Evolutionary conservation across 2,329 filamentous ascomycete genomes (phyloP).

Genomic region (Sporothrix humicola): DNA sequence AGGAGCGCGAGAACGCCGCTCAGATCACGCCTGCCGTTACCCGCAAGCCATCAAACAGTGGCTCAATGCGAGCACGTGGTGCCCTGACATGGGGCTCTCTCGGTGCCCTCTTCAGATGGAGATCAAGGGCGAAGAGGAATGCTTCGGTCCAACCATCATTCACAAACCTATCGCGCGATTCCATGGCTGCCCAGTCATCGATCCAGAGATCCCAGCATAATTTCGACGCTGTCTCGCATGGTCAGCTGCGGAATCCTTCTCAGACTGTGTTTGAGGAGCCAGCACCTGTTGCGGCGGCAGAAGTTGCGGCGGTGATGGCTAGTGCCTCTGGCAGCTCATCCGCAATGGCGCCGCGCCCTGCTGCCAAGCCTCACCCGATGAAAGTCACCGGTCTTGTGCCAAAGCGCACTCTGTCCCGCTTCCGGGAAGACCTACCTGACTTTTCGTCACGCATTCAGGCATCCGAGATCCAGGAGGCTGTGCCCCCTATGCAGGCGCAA

Average conservation of each 20-base stretch:
- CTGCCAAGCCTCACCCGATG: constrained; percentile 42
- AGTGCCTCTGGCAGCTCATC: constrained; percentile 39
- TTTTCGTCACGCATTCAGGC: constrained; percentile 81
- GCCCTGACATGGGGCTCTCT: constrained; percentile 67
- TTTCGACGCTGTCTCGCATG: constrained; percentile 8
- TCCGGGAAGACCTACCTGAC: constrained; percentile 90
- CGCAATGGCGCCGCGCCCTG: constrained; percentile 34
- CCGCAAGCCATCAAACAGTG: constrained; percentile 62
- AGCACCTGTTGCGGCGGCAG: constrained; percentile 17
- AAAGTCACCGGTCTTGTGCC: constrained; percentile 58
- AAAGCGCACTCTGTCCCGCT: constrained; percentile 85
- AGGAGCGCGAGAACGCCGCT: neutral
- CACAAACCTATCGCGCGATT: constrained; percentile 88
- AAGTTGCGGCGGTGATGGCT: constrained; percentile 44
- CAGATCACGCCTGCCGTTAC: constrained; percentile 6
- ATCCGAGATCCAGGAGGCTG: constrained; percentile 60
- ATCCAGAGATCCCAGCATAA: constrained; percentile 20
- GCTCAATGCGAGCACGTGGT: constrained; percentile 49
- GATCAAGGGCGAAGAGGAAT: constrained; percentile 62
- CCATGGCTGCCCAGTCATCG: constrained; percentile 61
- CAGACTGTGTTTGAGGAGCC: constrained; percentile 22
- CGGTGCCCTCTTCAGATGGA: constrained; percentile 68
- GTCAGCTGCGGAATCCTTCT: neutral
- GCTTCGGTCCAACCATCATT: constrained; percentile 73
- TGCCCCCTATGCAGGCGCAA: constrained; percentile 39